A percentile compares a stretch with the other conserved stretches of the same genome.
Conservation (phyloP, 768 basidiomycete species). For the Tylopilus subfusipes region DNA sequence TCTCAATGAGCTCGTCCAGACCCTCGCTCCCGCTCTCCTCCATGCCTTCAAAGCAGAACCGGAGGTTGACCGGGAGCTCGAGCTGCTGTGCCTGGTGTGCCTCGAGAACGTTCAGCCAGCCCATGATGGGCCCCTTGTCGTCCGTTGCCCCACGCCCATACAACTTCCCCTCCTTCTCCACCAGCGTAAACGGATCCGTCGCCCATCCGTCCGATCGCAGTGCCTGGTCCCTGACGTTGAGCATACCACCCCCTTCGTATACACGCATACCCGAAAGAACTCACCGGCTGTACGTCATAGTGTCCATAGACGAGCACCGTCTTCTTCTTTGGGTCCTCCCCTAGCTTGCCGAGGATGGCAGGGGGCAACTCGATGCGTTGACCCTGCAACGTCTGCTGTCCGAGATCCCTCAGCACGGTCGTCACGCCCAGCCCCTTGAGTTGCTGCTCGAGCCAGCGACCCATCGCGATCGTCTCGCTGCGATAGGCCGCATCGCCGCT, state of each 20-base stretch:
- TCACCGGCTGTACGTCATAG: constrained; percentile 90
- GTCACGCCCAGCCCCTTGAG: constrained; percentile 76
- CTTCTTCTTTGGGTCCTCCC: constrained; percentile 85
- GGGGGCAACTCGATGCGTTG: constrained; percentile 75
- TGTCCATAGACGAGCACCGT: constrained; percentile 93
- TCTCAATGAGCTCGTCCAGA: constrained; percentile 78
- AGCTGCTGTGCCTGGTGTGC: constrained; percentile 67
- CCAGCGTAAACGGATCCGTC: constrained; percentile 79
- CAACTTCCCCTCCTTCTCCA: constrained; percentile 52
- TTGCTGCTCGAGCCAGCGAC: constrained; percentile 70
- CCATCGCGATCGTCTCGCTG: constrained; percentile 81
- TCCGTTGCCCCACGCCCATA: constrained; percentile 90
- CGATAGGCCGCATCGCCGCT: constrained; percentile 70
- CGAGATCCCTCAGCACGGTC: constrained; percentile 72
- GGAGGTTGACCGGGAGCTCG: constrained; percentile 84
- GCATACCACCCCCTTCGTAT: background rate
- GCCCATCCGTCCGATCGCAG: constrained; percentile 76
- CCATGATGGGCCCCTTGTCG: constrained; percentile 87
- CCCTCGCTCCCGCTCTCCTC: constrained; percentile 93
- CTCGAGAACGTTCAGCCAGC: constrained; percentile 88
- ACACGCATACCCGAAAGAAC: constrained; percentile 13
- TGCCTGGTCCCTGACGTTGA: constrained; percentile 22
- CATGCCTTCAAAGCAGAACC: constrained; percentile 96
- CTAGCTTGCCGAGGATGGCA: constrained; percentile 76
- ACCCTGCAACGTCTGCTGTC: constrained; percentile 70